Base-by-base conservation (phyloP, 331 rosid species). In the Malus hybrid region DNA sequence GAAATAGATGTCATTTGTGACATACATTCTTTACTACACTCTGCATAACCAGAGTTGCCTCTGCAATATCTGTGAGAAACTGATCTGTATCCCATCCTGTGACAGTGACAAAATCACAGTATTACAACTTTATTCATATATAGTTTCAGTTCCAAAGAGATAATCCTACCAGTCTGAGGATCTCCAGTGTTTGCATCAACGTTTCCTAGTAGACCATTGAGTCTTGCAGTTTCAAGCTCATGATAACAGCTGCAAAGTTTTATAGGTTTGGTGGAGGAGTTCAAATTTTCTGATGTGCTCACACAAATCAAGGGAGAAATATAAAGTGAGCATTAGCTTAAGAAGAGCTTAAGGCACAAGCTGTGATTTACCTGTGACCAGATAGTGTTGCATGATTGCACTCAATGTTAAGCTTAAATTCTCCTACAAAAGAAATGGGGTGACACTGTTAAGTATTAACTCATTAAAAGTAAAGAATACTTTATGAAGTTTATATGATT, bases 11-110 rank as follows among this genome's bases (percentile, higher is more conserved):
- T 48, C 50, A 33, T 60, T 36, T 66, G 2, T 24, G 33, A 60
- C 91, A 22, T 86, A 90, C 97, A 78, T 92, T 94, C 82, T 81
- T 87, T n/a, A 94, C 87, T 79, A 94, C 96, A 3, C 88, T 90
- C 61, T 82, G 85, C 99, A 94, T 92, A 80, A 94, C 81, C 90
- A 89, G 46, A 48, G 97, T 94, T 6, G 97, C 97, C 86, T 92
- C 99, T 61, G 82, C 91, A 81, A 90, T 80, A 77, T 94, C 99
- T 16, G 87, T 85, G 10, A 94, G 93, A 94, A 92, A 94, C 80
- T 92, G 92, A 87, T 94, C 99, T 5, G 97, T 92, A 85, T 92
- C 99, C 99, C 97, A 94, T 44, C 97, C 99, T 94, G 86, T 61
- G 80, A 73, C 50, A 46, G 71, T 1, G 5, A 74, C 10, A 79